Conservation (phyloP, 345 rosid species). For the Mercurialis annua region DNA sequence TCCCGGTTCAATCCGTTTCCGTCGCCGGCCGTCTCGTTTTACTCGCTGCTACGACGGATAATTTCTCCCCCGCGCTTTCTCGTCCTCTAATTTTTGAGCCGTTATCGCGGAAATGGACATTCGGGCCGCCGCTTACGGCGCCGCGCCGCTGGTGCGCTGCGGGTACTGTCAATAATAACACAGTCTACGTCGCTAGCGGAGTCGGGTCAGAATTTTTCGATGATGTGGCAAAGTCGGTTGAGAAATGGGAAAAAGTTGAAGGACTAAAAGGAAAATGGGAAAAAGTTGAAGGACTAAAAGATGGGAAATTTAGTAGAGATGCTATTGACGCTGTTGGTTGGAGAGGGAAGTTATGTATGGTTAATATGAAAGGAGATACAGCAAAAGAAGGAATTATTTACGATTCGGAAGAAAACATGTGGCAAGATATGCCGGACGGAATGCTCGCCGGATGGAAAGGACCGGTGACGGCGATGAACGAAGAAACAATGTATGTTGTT, state of each 20-base stretch:
- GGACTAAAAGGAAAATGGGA: constrained; percentile 28
- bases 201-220: constrained; percentile 36
- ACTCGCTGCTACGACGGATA: constrained; percentile 42
- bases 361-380: constrained; percentile 40
- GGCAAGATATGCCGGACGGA: constrained; percentile 44
- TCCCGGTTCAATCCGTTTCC: constrained; percentile 46
- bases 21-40: constrained; percentile 36
- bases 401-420: constrained; percentile 28
- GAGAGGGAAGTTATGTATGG: constrained; percentile 53
- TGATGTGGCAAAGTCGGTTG: constrained; percentile 40
- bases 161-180: constrained; percentile 18
- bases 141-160: constrained; percentile 61
- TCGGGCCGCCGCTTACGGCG: constrained; percentile 35
- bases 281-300: constrained; percentile 27
- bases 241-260: constrained; percentile 41
- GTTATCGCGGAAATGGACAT: constrained; percentile 25
- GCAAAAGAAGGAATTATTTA: constrained; percentile 39
- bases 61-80: constrained; percentile 37
- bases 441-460: constrained; percentile 55
- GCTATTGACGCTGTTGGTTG: constrained; percentile 51
- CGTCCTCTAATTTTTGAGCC: constrained; percentile 49
- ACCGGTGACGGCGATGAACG: constrained; percentile 52
- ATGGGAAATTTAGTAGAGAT: constrained; percentile 44
- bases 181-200: constrained; percentile 43
- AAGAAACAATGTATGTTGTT: constrained; percentile 37